Evolutionary conservation across 805 yeast species (phyloP).

Genomic region (Ogataea ganodermae): DNA sequence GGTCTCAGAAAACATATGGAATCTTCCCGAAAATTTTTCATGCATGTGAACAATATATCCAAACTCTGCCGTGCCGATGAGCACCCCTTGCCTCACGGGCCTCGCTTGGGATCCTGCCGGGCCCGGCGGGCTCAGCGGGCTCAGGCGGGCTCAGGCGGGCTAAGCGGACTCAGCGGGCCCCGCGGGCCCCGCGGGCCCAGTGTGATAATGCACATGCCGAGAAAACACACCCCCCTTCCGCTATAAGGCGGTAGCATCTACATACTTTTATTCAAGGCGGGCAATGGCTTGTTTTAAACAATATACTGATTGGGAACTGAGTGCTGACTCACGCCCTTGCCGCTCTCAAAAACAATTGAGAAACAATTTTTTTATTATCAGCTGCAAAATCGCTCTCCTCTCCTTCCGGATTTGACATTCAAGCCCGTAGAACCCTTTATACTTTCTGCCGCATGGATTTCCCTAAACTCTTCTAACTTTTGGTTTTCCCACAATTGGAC

Average conservation of each 20-base stretch:
- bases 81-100: not conserved
- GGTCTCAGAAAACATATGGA: conserved; percentile 3
- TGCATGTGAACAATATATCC: not conserved
- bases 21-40: conserved; percentile 15
- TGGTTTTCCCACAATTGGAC: too few species aligned
- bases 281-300: not conserved
- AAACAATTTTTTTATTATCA: not conserved
- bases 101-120: not conserved
- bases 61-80: conserved; percentile 5
- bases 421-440: not conserved
- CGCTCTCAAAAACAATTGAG: too few species aligned
- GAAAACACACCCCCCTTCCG: not conserved
- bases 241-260: not conserved
- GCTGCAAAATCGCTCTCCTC: not conserved
- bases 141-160: not conserved
- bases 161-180: not conserved
- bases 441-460: not conserved
- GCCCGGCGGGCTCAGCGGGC: not conserved
- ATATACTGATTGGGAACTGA: not conserved
- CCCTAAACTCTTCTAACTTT: too few species aligned
- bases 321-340: not conserved
- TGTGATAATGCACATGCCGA: too few species aligned
- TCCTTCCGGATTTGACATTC: not conserved
- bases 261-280: not conserved
- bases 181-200: not conserved